Percentiles rank a stretch among this genome's conserved stretches.
Evolutionary conservation across 2,329 filamentous ascomycete genomes (phyloP).

Genomic region (Rutstroemia sp.): DNA sequence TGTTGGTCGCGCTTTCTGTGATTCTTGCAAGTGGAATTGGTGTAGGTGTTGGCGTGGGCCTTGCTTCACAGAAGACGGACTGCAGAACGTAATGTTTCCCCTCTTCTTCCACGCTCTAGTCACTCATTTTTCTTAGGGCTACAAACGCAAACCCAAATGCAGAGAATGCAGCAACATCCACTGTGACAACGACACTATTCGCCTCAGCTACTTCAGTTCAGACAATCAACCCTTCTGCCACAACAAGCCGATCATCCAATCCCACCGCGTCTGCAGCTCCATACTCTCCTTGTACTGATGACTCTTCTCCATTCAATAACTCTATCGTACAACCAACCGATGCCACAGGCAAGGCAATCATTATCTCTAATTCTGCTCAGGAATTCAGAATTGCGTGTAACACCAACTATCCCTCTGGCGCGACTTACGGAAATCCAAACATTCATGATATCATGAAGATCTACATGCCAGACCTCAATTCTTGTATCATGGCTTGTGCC

Average conservation of each 20-base stretch:
- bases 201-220: background rate
- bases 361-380: background rate
- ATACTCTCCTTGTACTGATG: background rate
- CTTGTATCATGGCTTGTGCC: conserved; percentile 6
- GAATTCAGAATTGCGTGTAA: conserved; percentile 6
- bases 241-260: background rate
- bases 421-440: conserved; percentile 1
- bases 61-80: background rate
- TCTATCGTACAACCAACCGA: background rate
- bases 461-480: background rate
- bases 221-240: background rate
- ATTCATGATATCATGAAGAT: conserved; percentile 9
- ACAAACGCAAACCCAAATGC: background rate
- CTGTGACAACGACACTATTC: background rate
- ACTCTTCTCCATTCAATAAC: background rate
- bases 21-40: background rate
- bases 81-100: background rate
- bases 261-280: background rate
- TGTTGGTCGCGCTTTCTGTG: background rate
- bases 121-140: background rate
- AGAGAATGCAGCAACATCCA: background rate
- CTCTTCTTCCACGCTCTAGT: background rate
- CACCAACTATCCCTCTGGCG: conserved; percentile 4
- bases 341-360: background rate
- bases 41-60: background rate